Evolutionary conservation across 306 rosid species (phyloP).

Genomic region (Cajanus cajan): DNA sequence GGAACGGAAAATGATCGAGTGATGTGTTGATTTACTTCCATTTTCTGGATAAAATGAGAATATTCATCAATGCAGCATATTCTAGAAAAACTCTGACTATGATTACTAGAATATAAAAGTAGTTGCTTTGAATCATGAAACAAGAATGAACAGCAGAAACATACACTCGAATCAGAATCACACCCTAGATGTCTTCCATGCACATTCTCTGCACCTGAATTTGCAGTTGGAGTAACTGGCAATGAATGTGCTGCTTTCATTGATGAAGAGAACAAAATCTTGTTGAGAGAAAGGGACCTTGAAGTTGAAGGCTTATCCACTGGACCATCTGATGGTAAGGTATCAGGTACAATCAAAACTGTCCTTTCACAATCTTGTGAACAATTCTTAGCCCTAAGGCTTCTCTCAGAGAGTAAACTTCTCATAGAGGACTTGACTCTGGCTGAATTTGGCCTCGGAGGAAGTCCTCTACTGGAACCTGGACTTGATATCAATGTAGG

Average conservation of each 20-base stretch:
- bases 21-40: constrained; percentile 49
- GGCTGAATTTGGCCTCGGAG: constrained; percentile 68
- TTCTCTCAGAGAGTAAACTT: constrained; percentile 58
- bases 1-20: constrained; percentile 73
- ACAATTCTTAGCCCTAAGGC: constrained; percentile 46
- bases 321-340: constrained; percentile 44
- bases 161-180: constrained; percentile 49
- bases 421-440: constrained; percentile 56
- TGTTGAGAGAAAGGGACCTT: constrained; percentile 64
- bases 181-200: constrained; percentile 43
- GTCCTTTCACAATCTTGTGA: constrained; percentile 57
- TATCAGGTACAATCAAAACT: constrained; percentile 62
- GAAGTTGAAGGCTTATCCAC: constrained; percentile 58
- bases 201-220: constrained; percentile 35
- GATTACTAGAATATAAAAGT: neutral
- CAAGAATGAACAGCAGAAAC: constrained; percentile 29
- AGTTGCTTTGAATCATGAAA: neutral
- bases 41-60: constrained; percentile 40
- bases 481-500: constrained; percentile 45
- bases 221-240: constrained; percentile 73
- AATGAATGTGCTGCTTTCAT: constrained; percentile 54
- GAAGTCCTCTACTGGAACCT: constrained; percentile 64
- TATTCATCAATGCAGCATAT: constrained; percentile 22
- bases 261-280: constrained; percentile 55
- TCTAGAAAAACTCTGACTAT: neutral